A percentile compares a stretch with the other conserved stretches of the same genome.
Evolutionary conservation across 2,329 filamentous ascomycete genomes (phyloP).

Genomic region (Didymella exigua): DNA sequence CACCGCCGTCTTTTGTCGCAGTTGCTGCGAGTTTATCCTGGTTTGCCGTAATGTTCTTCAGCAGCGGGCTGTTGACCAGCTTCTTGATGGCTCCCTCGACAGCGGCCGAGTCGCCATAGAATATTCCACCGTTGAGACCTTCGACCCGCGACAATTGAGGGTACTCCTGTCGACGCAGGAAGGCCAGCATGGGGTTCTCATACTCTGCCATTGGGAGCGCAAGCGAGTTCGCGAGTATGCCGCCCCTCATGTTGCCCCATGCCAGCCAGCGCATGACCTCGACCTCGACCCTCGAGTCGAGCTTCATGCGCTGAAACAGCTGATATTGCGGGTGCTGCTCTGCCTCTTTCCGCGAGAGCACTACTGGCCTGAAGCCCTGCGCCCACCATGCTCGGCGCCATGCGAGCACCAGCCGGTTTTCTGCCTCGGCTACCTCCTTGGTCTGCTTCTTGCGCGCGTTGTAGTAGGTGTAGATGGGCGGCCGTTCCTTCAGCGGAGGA

Average conservation of each 20-base stretch:
- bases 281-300: constrained; percentile 50
- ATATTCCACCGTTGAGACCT: constrained; percentile 71
- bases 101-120: constrained; percentile 68
- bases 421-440: constrained; percentile 69
- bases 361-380: constrained; percentile 84
- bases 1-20: constrained; percentile 60
- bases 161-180: constrained; percentile 77
- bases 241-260: constrained; percentile 89
- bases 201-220: constrained; percentile 81
- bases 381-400: constrained; percentile 98
- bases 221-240: constrained; percentile 78
- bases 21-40: constrained; percentile 63
- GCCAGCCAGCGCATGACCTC: constrained; percentile 86
- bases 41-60: constrained; percentile 64
- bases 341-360: constrained; percentile 79
- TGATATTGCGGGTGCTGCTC: constrained; percentile 81
- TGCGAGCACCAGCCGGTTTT: constrained; percentile 78
- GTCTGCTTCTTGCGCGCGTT: constrained; percentile 70
- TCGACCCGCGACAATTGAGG: constrained; percentile 76
- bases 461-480: constrained; percentile 89
- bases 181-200: constrained; percentile 73
- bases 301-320: constrained; percentile 62
- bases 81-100: constrained; percentile 52
- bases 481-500: constrained; percentile 72
- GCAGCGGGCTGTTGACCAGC: constrained; percentile 53